phyloP scores from a whole-genome alignment of 805 yeast genomes.

The Wickerhamiella australiensis region DNA sequence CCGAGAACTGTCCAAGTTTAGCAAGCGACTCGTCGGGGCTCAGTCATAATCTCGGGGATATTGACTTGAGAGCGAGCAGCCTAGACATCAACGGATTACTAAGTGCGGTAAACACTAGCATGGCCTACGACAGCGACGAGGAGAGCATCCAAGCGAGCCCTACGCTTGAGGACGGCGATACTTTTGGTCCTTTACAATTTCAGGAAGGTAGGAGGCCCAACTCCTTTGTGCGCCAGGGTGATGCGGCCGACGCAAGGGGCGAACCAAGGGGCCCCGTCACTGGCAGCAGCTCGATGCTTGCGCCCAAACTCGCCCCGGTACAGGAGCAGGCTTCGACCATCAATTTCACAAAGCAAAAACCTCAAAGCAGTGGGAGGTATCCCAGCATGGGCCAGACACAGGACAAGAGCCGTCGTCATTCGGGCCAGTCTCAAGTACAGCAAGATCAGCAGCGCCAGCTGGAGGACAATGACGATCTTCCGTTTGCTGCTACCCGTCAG shows the following conservation, averaged over 20 bases:
- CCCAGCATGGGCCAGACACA: not conserved
- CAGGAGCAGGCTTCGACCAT: slow-evolving; percentile 1
- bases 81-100: slow-evolving; percentile 5
- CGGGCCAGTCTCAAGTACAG: not conserved
- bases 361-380: not conserved
- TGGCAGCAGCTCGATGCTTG: slow-evolving; percentile 7
- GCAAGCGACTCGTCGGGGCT: not conserved
- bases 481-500: slow-evolving; percentile 21
- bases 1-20: not conserved
- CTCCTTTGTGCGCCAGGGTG: not conserved
- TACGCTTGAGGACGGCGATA: not conserved
- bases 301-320: slow-evolving; percentile 2
- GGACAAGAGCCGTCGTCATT: not conserved
- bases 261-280: slow-evolving; percentile 7
- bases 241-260: not conserved
- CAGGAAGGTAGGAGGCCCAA: not conserved
- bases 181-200: slow-evolving; percentile 6
- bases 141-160: slow-evolving; percentile 11
- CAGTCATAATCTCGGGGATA: slow-evolving; percentile 2
- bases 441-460: not conserved
- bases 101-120: not conserved
- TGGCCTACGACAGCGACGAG: slow-evolving; percentile 10
- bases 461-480: slow-evolving; percentile 21
- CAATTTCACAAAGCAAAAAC: not conserved
- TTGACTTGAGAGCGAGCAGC: not conserved